Base-by-base conservation (phyloP, 371 early-diverging fungal genomes). In the Fennellomyces sp. region DNA sequence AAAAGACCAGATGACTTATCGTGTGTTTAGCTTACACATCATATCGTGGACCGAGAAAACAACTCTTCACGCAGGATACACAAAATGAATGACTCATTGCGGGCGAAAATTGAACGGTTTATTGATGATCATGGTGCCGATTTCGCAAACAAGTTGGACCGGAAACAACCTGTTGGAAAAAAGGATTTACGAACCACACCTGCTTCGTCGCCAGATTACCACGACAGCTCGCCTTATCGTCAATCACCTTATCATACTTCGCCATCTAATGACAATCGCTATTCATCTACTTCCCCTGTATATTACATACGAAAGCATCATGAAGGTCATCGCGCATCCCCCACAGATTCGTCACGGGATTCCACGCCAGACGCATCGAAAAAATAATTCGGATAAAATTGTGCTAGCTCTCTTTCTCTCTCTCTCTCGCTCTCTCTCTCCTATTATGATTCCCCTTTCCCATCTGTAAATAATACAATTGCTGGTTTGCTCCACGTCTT, bases 11-110 rank as follows among this genome's bases (percentile, higher is more conserved):
- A n/a, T 35, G 35, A 17, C n/a, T n/a, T n/a, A n/a, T n/a, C n/a
- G n/a, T n/a, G n/a, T 45, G 23, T 29, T 52, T 52, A 80, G 80
- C 61, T 78, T 11, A 81, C 81, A 31, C 81, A 78, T 54, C 78
- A 78, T 62, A 70, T 81, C 58, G 76, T 78, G 12, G 73, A 81
- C 33, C 67, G 70, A 36, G 81, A 81, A 55, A 54, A 60, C 5
- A 61, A 69, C 8, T 68, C 75, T n/a, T 64, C 63, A 1, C 67
- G 75, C 41, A 81, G 73, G 27, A 65, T 76, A 5, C 61, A 72
- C 2, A 23, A 64, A 2, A 69, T 81, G 60, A 74, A 70, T 15
- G 59, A 49, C 25, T 29, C 60, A 5, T 35, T 72, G 5, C 60
- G 75, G 4, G 45, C 42, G 23, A 81, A 81, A 47, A 78, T 81